Conservation (phyloP, 1,139 yeast genomes). For the Nakaseomyces glabratus region DNA sequence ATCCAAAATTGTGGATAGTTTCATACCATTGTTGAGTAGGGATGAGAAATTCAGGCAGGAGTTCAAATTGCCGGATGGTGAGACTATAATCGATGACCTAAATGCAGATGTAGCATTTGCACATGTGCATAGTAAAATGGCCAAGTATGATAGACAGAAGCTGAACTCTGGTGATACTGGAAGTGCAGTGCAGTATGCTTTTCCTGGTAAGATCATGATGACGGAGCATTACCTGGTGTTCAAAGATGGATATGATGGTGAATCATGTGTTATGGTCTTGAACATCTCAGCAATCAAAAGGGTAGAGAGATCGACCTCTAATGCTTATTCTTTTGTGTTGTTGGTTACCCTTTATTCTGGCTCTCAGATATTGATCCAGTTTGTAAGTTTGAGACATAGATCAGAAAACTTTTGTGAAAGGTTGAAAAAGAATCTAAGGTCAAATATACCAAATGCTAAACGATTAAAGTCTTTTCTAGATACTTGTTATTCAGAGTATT, state of each 20-base stretch:
- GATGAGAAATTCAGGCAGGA: constrained; percentile 64
- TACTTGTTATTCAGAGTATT: constrained; percentile 78
- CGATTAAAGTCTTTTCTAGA: constrained; percentile 56
- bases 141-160: constrained; percentile 9
- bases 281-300: constrained; percentile 75
- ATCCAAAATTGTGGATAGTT: constrained; percentile 33
- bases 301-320: constrained; percentile 75
- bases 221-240: constrained; percentile 73
- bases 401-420: constrained; percentile 73
- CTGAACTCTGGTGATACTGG: constrained; percentile 8
- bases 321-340: constrained; percentile 71
- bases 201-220: constrained; percentile 55
- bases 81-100: constrained; percentile 55
- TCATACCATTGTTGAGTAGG: constrained; percentile 33
- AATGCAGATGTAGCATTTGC: constrained; percentile 55
- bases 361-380: constrained; percentile 53
- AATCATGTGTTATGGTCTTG: constrained; percentile 58
- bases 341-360: constrained; percentile 64
- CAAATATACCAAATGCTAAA: constrained; percentile 55
- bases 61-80: constrained; percentile 63
- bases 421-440: constrained; percentile 53
- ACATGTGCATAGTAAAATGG: constrained; percentile 21
- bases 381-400: constrained; percentile 69
- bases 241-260: constrained; percentile 57
- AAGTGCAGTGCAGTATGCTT: constrained; percentile 29